Evolutionary conservation across 2,329 filamentous ascomycete genomes (phyloP).

Genomic region (Neonectria sp.): DNA sequence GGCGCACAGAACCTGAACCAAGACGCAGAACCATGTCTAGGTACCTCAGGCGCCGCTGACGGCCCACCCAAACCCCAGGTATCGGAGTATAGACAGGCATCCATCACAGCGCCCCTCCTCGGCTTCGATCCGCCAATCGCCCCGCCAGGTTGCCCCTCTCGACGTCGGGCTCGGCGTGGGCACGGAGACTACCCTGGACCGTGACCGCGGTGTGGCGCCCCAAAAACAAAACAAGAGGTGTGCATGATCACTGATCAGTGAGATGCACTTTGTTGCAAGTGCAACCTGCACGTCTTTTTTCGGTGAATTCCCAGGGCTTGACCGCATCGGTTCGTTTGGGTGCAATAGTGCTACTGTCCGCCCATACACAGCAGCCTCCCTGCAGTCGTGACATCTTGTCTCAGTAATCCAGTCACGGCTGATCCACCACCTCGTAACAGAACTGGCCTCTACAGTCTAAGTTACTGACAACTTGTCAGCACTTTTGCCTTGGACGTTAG

Average conservation of each 20-base stretch:
- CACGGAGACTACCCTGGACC: slow-evolving; percentile 29
- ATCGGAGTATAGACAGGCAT: slow-evolving; percentile 16
- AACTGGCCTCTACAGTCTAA: neutral
- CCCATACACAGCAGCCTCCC: neutral
- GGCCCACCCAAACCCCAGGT: slow-evolving; percentile 17
- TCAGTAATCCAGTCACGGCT: neutral
- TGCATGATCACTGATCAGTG: slow-evolving; percentile 4
- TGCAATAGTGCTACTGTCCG: neutral
- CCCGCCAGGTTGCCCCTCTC: slow-evolving; percentile 50
- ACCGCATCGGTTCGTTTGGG: neutral
- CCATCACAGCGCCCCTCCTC: slow-evolving; percentile 24
- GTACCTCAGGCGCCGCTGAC: slow-evolving; percentile 25
- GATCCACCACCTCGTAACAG: neutral
- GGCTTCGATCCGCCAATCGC: slow-evolving; percentile 29
- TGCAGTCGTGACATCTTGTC: neutral
- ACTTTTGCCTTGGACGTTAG: neutral
- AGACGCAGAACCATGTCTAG: slow-evolving; percentile 12
- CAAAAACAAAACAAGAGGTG: slow-evolving; percentile 28
- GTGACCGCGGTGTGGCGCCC: slow-evolving; percentile 25
- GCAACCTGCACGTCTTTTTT: slow-evolving; percentile 18
- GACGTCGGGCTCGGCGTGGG: slow-evolving; percentile 36
- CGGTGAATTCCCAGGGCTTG: neutral
- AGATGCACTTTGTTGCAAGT: neutral
- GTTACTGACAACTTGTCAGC: slow-evolving; percentile 1
- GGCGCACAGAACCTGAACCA: slow-evolving; percentile 23